These are phyloP conservation scores for Metroxylon sagu DNA, from an alignment of 176 grass and related monocot genomes.

Conservation along the genomic window DNA sequence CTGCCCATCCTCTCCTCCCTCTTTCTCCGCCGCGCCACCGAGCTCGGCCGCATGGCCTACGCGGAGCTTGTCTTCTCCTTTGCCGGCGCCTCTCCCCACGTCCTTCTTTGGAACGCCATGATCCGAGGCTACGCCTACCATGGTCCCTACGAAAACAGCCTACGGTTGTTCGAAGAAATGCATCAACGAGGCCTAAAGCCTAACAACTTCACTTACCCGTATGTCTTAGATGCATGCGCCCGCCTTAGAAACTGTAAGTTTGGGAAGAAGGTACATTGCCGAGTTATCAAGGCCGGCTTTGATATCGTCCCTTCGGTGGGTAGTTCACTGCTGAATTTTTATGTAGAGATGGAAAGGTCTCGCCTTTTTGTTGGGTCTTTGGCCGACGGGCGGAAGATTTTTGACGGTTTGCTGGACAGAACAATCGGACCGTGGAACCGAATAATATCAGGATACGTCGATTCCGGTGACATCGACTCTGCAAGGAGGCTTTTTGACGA, in stretches of 20 bases:
- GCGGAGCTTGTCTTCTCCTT: conserved; percentile 33
- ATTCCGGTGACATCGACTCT: not conserved
- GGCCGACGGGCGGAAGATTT: conserved; percentile 13
- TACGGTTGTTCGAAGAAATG: conserved; percentile 40
- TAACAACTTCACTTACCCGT: conserved; percentile 33
- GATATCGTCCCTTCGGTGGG: conserved; percentile 17
- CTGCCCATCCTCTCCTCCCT: conserved; percentile 18
- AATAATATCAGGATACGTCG: conserved; percentile 26
- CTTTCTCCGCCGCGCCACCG: conserved; percentile 36
- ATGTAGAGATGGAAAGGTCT: conserved; percentile 10
- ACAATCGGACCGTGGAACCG: conserved; percentile 20
- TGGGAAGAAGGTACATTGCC: conserved; percentile 23
- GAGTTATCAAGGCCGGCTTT: conserved; percentile 23
- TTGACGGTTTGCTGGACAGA: conserved; percentile 13
- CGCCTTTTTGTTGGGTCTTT: conserved; percentile 3
- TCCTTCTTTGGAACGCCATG: conserved; percentile 42
- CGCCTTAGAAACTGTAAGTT: conserved; percentile 8
- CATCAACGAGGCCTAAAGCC: conserved; percentile 13
- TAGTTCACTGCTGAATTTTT: conserved; percentile 30
- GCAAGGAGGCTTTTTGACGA: conserved; percentile 26
- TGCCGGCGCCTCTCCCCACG: not conserved
- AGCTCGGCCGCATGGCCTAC: conserved; percentile 28
- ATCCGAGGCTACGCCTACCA: conserved; percentile 27
- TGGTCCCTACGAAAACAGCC: conserved; percentile 16
- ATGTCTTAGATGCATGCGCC: conserved; percentile 28